phyloP scores from a whole-genome alignment of 225 moss, liverwort and hornwort genomes.

The Sphagnum tenellum region DNA sequence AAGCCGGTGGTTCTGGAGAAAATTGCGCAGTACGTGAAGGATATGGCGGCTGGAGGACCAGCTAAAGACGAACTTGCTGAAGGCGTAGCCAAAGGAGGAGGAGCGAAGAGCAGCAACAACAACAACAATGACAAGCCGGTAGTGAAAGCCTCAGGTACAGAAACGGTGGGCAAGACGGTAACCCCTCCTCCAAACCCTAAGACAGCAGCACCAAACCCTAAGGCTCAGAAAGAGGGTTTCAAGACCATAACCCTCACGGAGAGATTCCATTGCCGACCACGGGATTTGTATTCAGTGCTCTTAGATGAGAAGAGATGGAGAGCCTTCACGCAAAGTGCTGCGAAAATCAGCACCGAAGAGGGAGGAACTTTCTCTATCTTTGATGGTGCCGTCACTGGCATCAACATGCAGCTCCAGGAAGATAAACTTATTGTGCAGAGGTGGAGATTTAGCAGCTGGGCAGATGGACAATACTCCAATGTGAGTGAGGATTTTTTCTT shows the following conservation, averaged over 20 bases:
- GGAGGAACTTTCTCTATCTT: slow-evolving; percentile 86
- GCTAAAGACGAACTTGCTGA: slow-evolving; percentile 92
- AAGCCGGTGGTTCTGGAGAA: slow-evolving; percentile 50
- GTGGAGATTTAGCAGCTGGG: slow-evolving; percentile 93
- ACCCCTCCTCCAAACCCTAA: slow-evolving; percentile 27
- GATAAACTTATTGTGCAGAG: slow-evolving; percentile 91
- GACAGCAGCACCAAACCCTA: background rate
- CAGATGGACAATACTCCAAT: slow-evolving; percentile 78
- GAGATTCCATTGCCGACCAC: slow-evolving; percentile 86
- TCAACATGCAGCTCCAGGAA: slow-evolving; percentile 69
- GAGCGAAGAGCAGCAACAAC: no score
- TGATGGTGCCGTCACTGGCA: slow-evolving; percentile 85
- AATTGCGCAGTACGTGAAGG: slow-evolving; percentile 52
- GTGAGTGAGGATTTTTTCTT: slow-evolving; percentile 29
- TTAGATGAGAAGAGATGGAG: slow-evolving; percentile 91
- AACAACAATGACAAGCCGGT: slow-evolving; percentile 14
- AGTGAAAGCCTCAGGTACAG: slow-evolving; percentile 25
- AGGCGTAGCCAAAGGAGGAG: slow-evolving; percentile 15
- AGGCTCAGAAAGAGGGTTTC: slow-evolving; percentile 48
- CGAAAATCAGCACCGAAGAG: slow-evolving; percentile 69
- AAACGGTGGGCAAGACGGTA: background rate
- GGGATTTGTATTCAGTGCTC: slow-evolving; percentile 63
- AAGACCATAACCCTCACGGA: slow-evolving; percentile 77
- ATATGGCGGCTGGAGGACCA: slow-evolving; percentile 93
- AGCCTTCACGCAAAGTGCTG: slow-evolving; percentile 80